A percentile compares a stretch with the other conserved stretches of the same genome.
Evolutionary conservation across 2,329 filamentous ascomycete genomes (phyloP).

Genomic region (Colletotrichum aenigma): DNA sequence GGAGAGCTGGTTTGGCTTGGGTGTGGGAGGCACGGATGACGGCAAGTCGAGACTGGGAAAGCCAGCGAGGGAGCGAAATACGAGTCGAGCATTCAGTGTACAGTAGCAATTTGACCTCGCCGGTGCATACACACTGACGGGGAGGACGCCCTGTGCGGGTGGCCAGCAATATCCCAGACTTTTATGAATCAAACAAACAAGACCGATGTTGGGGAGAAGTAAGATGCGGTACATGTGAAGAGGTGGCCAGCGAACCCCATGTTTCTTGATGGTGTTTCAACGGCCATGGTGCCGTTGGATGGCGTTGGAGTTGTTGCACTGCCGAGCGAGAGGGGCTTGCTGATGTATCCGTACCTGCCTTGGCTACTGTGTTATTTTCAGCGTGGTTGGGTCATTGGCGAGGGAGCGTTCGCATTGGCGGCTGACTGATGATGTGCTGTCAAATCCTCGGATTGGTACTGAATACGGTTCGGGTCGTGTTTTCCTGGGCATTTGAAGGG

Average conservation of each 20-base stretch:
- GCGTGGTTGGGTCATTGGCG: background rate
- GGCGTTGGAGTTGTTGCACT: background rate
- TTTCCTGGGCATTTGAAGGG: background rate
- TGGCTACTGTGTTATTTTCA: background rate
- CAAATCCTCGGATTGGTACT: background rate
- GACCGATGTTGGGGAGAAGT: background rate
- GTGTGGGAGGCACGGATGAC: background rate
- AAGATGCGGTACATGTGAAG: background rate
- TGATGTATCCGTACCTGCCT: background rate
- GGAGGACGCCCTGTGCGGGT: background rate
- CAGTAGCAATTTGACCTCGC: background rate
- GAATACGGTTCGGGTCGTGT: background rate
- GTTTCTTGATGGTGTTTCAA: constrained; percentile 5
- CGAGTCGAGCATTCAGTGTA: background rate
- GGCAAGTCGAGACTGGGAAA: background rate
- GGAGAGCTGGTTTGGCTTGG: background rate
- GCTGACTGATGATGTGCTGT: background rate
- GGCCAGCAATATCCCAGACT: constrained; percentile 1
- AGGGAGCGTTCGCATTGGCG: background rate
- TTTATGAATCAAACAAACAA: background rate
- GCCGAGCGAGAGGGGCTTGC: background rate
- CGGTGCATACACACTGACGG: background rate
- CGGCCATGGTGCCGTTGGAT: background rate
- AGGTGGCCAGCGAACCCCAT: background rate
- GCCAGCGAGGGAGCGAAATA: background rate